A percentile compares a stretch with the other conserved stretches of the same genome.
Conservation (phyloP, 352 stramenopile species). For the Pelagophyceae sp. region DNA sequence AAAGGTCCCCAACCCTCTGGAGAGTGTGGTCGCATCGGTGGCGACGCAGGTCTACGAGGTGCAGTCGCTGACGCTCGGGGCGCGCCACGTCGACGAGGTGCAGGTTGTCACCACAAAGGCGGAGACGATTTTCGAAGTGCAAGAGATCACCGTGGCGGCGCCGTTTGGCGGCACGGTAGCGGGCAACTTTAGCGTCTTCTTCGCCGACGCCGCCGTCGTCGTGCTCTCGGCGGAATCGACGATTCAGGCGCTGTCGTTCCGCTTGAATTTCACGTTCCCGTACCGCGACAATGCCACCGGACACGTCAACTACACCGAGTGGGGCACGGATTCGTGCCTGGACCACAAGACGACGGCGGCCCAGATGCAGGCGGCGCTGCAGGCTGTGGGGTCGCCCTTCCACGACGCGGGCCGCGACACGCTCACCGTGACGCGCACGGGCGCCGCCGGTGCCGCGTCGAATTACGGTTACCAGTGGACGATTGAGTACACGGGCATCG, state of each 20-base stretch:
- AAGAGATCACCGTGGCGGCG: slow-evolving; percentile 45
- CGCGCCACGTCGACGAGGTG: slow-evolving; percentile 48
- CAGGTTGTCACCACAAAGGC: slow-evolving; percentile 51
- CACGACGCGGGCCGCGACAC: slow-evolving; percentile 31
- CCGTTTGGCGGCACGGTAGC: slow-evolving; percentile 28
- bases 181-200: slow-evolving; percentile 49
- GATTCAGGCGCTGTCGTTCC: slow-evolving; percentile 39
- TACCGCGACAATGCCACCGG: slow-evolving; percentile 24
- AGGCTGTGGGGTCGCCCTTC: slow-evolving; percentile 36
- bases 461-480: slow-evolving; percentile 79
- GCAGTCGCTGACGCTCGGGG: slow-evolving; percentile 64
- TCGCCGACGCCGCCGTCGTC: slow-evolving; percentile 54
- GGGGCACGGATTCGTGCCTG: slow-evolving; percentile 49
- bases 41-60: slow-evolving; percentile 68
- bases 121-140: slow-evolving; percentile 48
- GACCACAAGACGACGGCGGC: slow-evolving; percentile 42
- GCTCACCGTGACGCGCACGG: slow-evolving; percentile 47
- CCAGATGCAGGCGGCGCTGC: slow-evolving; percentile 32
- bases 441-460: slow-evolving; percentile 44
- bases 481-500: slow-evolving; percentile 70
- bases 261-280: slow-evolving; percentile 38
- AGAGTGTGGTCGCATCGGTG: slow-evolving; percentile 32
- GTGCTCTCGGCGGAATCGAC: slow-evolving; percentile 36
- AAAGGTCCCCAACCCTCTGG: slow-evolving; percentile 34
- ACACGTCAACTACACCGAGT: slow-evolving; percentile 32